Evolutionary conservation across 192 early-diverging fungal species (phyloP).

Genomic region (Nowakowskiella sp.): DNA sequence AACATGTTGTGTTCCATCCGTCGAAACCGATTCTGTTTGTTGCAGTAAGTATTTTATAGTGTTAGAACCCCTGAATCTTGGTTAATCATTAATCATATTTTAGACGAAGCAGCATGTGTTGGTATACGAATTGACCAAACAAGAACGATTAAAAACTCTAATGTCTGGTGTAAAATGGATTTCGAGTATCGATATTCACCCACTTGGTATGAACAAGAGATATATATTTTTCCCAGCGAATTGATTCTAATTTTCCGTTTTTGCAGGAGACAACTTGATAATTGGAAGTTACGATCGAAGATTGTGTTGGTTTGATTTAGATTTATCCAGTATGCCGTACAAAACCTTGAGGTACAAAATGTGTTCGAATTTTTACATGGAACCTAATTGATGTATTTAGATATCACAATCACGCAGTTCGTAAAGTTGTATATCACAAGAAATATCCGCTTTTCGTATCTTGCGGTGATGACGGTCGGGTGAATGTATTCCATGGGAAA

Average conservation of each 20-base stretch:
- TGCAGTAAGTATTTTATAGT: conserved; percentile 45
- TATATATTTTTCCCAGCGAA: conserved; percentile 7
- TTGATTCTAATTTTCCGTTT: background rate
- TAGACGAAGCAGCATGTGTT: conserved; percentile 90
- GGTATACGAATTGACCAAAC: conserved; percentile 86
- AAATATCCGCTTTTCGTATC: conserved; percentile 91
- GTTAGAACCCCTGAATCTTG: background rate
- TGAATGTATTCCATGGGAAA: conserved; percentile 97
- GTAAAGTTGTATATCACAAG: conserved; percentile 78
- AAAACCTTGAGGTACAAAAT: conserved; percentile 65
- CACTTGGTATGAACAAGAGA: conserved; percentile 48
- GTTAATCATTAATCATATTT: conserved; percentile 10
- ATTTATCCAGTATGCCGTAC: conserved; percentile 87
- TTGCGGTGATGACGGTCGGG: conserved; percentile 81
- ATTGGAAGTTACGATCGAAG: conserved; percentile 93
- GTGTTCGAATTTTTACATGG: background rate
- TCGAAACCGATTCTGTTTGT: conserved; percentile 86
- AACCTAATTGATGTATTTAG: conserved; percentile 13
- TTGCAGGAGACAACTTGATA: conserved; percentile 82
- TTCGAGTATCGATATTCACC: conserved; percentile 89
- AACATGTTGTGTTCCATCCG: conserved; percentile 87
- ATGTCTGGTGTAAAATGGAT: conserved; percentile 87
- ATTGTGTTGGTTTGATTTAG: conserved; percentile 95
- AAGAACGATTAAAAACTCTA: conserved; percentile 78
- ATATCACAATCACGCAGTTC: conserved; percentile 83